Evolutionary conservation across 306 rosid species (phyloP), one percentile per base, ranked within the genome.

Genomic region (Amphicarpaea edgeworthii): DNA sequence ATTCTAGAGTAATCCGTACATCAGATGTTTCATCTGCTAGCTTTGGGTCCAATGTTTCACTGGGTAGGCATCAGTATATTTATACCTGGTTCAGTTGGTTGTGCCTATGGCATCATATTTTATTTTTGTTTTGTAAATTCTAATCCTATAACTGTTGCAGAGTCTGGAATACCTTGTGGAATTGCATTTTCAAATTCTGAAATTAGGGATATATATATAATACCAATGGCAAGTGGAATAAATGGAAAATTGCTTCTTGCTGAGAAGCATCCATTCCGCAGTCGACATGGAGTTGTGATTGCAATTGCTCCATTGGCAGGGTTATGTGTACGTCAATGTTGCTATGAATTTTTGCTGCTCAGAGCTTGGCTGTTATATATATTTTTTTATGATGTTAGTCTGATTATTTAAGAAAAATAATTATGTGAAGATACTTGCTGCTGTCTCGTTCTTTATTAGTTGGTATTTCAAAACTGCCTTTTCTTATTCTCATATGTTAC

Each of bases 221-320:
- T 90, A 70, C 91, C 96, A 12, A 78, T 80, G 79, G 80, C 86
- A 16, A 78, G 69, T 70, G 88, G 85, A 80, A 86, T 58, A 50
- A 46, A 40, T 23, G 96, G 97, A 57, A 88, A 89, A 57, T 70
- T 90, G 76, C 88, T 93, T 76, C 97, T 93, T 17, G 70, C 84
- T 2, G 96, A 93, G 90, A 93, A 90, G 79, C 96, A 88, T 78
- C 96, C 97, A 72, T 93, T 93, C 76, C 88, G 89, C 23, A 85
- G 96, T 86, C 88, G 87, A 45, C 88, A 92, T 65, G 97, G 97
- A 50, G 87, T 90, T 54, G 94, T 93, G 59, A 89, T 93, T 70
- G 94, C 96, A 8, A 84, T 93, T 80, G 93, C 93, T 49, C 96
- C 96, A 76, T 77, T 93, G 83, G 96, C 96, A 8, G 96, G 96